Conservation (phyloP, 2,329 filamentous ascomycete genomes). For the Ramichloridium luteum region DNA sequence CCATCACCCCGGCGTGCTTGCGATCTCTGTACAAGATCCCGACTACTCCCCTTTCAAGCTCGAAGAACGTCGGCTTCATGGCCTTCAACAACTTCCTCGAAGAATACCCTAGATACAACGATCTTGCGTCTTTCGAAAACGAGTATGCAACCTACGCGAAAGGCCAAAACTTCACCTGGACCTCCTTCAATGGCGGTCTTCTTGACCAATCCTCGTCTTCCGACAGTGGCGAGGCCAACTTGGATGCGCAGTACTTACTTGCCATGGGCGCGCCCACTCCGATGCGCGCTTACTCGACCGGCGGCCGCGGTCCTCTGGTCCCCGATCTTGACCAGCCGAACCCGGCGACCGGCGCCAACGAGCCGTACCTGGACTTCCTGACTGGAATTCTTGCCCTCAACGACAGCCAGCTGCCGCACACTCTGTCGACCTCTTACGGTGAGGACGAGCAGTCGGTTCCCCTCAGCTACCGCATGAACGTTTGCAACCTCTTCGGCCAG, state of each 20-base stretch:
- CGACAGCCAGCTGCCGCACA: slow-evolving; percentile 44
- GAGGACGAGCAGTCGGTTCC: slow-evolving; percentile 54
- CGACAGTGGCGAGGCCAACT: slow-evolving; percentile 45
- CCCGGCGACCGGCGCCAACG: slow-evolving; percentile 41
- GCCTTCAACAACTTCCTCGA: slow-evolving; percentile 35
- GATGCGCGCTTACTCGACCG: slow-evolving; percentile 48
- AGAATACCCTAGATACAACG: slow-evolving; percentile 38
- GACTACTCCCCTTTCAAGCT: slow-evolving; percentile 19
- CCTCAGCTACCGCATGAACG: slow-evolving; percentile 43
- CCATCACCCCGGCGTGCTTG: slow-evolving; percentile 41
- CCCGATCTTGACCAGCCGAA: slow-evolving; percentile 33
- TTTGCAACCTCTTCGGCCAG: slow-evolving; percentile 52
- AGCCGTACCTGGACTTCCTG: slow-evolving; percentile 53
- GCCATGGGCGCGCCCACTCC: slow-evolving; percentile 42
- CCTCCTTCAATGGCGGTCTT: slow-evolving; percentile 43
- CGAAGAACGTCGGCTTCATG: slow-evolving; percentile 26
- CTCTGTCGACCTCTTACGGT: slow-evolving; percentile 53
- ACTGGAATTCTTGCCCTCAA: slow-evolving; percentile 42
- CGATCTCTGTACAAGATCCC: slow-evolving; percentile 41
- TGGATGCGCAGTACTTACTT: slow-evolving; percentile 51
- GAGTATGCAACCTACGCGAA: slow-evolving; percentile 38
- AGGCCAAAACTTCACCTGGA: slow-evolving; percentile 43
- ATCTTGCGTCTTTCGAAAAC: slow-evolving; percentile 44
- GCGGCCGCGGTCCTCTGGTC: slow-evolving; percentile 36
- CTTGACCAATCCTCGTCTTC: slow-evolving; percentile 27